Evolutionary conservation across 108 stramenopile genomes (phyloP), one percentile per base, ranked within the genome.

Genomic region (Nitzschia sp.): DNA sequence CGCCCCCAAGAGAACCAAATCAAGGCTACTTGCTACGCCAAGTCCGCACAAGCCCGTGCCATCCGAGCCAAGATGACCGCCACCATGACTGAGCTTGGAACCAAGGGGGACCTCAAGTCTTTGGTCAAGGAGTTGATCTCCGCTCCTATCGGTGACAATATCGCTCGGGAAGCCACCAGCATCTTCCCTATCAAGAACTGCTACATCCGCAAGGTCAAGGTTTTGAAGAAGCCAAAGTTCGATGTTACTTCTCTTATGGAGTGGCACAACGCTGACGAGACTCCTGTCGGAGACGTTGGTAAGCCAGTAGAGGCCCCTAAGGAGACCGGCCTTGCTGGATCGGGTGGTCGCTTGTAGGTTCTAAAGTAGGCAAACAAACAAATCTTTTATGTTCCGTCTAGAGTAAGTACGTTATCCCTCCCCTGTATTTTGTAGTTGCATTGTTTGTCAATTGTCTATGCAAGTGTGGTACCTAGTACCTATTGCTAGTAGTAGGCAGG

Each of bases 141-240:
- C 51, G 97, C 94, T 42, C 82, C 90, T 61, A 96, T 97, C 72
- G 97, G 96, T 44, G 83, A 91, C 57, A 87, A 96, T 60, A 98
- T 99, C 72, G 95, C 92, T 46, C 80, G 83, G 66, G 82, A 87
- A 29, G 87, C 86, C 46, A 83, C 91, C 65, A 68, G 82, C 65
- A 94, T 98, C 83, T 98, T 95, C 92, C 99, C 99, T 41, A 76
- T 98, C 76, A 96, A 97, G 94, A 92, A 97, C 71, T 97, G 97
- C 72, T 98, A 80, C 95, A 93, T 99, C 86, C 94, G 98, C 68
- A 99, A 99, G 95, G 97, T 97, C 34, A 99, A 99, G 97, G 97
- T 98, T 37, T 85, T 99, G 54, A 98, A 98, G 95, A 98, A 98
- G 94, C 99, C 99, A 53, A 98, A 98, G 89, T 99, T 99, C 72